Evolutionary conservation across 768 basidiomycete genomes (phyloP), one percentile per base, ranked within the genome.

Genomic region (Termitomyces sp.): DNA sequence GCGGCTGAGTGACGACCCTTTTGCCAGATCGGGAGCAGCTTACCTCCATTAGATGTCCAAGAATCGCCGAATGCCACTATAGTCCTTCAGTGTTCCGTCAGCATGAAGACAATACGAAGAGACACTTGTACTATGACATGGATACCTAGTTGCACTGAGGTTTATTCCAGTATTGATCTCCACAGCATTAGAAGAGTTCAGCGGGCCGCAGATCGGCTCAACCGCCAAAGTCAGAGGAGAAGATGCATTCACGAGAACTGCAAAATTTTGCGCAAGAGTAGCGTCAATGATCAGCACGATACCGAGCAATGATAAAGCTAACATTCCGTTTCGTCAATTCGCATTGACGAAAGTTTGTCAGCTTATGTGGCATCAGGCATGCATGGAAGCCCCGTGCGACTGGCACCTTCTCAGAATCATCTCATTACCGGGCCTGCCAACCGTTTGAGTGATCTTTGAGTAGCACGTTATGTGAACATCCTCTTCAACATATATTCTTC

Each of bases 1-100:
- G 11, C 8, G 5, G n/a, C 6, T 51, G 28, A 28, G 11, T 28
- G 17, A 28, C 28, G 7, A 10, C 11, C 26, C n/a, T 5, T 50
- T 19, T 4, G 26, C 11, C 30, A 40, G 26, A 2, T 41, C 14
- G 11, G n/a, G 1, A 41, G n/a, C n/a, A 51, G 6, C 3, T 40
- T 19, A 51, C 50, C 50, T 51, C 50, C 50, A 30, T 51, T 51
- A n/a, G 50, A 51, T 30, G 50, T 51, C 50, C 50, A 51, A 28
- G 50, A 51, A 41, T 51, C 50, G 12, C 50, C 50, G 50, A 51
- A 51, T n/a, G 50, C 50, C 11, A 51, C 50, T 14, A 51, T 40
- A 3, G 50, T 51, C 38, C 50, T 50, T 41, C 3, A 23, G 26
- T 30, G 3, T 17, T 50, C 37, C 23, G 9, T 50, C 23, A 26